Evolutionary conservation across 2,329 filamentous ascomycete species (phyloP), one percentile per base, ranked within the genome.

Genomic region (Drechmeria coniospora): DNA sequence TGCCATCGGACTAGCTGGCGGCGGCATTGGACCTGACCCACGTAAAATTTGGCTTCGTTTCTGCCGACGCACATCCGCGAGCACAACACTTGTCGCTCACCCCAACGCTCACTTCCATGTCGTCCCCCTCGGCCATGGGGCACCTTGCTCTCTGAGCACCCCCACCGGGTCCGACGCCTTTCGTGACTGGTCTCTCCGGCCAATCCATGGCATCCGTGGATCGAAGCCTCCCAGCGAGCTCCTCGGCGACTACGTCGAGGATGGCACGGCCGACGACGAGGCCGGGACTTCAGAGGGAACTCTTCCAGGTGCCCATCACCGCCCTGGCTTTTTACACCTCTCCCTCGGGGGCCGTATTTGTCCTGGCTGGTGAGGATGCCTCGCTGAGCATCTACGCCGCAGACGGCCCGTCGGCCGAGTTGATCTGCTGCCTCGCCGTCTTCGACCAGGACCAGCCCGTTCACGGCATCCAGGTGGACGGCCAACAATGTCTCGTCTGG

Each of bases 401-500:
- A 6, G 40, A 39, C 11, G 45, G 38, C 5, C 20, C 51, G 6
- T 39, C 40, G 10, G 45, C 40, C 5, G 51, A 45, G 4, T 44
- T 34, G 14, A 45, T 60, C 19, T 56, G 51, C 27, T 53, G 54
- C 26, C 43, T 65, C 27, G 50, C 50, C 15, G 51, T 83, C 17
- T 86, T 90, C 42, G 43, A 52, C 11, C 43, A 52, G 11, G 61
- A 62, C n/a, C 79, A 87, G 46, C 58, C 71, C 3, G 70, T 90
- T 27, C 82, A 90, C 49, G 81, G 81, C 3, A 71, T 87, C 29
- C 51, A 59, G n/a, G 51, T 71, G 42, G 28, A 21, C 10, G 20
- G 4, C 9, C 20, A 47, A 39, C 32, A 29, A 16, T 34, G 34
- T 14, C 31, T 87, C 5, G 52, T 76, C 11, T 92, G 81, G 80